These are phyloP conservation scores for Lanmaoa rubissima DNA, from an alignment of 768 basidiomycete genomes.

Conservation along the genomic window DNA sequence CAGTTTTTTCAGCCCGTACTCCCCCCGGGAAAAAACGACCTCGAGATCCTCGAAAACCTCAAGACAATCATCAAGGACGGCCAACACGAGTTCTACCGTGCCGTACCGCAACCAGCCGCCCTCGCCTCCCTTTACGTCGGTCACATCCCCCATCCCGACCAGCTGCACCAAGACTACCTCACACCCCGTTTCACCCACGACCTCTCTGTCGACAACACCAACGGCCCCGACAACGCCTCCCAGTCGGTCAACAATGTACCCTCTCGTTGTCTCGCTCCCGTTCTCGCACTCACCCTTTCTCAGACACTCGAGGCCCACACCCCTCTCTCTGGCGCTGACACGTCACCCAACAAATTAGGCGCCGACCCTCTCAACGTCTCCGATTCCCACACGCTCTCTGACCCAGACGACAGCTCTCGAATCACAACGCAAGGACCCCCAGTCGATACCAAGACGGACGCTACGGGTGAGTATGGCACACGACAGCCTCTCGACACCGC, in stretches of 20 bases:
- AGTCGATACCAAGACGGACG: slow-evolving; percentile 12
- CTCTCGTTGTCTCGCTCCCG: slow-evolving; percentile 12
- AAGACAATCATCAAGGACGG: slow-evolving; percentile 68
- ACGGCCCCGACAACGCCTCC: slow-evolving; percentile 1
- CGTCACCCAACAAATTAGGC: slow-evolving; percentile 19
- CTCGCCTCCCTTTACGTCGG: slow-evolving; percentile 68
- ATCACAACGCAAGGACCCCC: background rate
- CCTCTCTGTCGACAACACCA: slow-evolving; percentile 10
- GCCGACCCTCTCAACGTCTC: slow-evolving; percentile 12
- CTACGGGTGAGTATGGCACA: slow-evolving; percentile 31
- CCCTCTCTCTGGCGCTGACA: slow-evolving; percentile 27
- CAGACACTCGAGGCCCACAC: slow-evolving; percentile 26
- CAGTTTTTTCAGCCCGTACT: slow-evolving; percentile 32
- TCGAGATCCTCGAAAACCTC: slow-evolving; percentile 73
- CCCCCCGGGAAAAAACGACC: slow-evolving; percentile 60
- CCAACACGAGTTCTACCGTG: slow-evolving; percentile 70
- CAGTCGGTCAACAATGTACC: slow-evolving; percentile 36
- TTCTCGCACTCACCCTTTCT: slow-evolving; percentile 13
- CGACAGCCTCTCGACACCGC: slow-evolving; percentile 23
- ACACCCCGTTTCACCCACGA: slow-evolving; percentile 10
- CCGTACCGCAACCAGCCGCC: slow-evolving; percentile 61
- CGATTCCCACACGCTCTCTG: slow-evolving; percentile 11
- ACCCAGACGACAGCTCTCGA: slow-evolving; percentile 7
- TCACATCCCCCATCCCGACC: slow-evolving; percentile 38
- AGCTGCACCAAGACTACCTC: slow-evolving; percentile 24